phyloP scores from a whole-genome alignment of 192 early-diverging fungal genomes.

The Mortierella antarctica region DNA sequence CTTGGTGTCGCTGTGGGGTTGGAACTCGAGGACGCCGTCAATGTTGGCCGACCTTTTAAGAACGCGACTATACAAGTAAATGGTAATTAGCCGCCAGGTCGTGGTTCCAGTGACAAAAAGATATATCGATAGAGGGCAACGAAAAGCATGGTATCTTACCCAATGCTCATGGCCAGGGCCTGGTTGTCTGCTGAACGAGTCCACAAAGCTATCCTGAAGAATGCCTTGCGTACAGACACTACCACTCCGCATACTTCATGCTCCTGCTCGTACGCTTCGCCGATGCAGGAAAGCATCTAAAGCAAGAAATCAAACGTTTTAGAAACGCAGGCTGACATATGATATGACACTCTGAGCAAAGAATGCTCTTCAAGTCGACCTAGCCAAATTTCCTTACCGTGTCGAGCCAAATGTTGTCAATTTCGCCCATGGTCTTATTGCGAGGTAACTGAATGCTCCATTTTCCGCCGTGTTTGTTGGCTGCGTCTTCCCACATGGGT shows the following conservation, averaged over 20 bases:
- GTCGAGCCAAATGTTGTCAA: constrained; percentile 89
- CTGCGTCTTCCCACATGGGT: constrained; percentile 96
- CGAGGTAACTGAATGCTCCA: constrained; percentile 85
- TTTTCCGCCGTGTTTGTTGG: constrained; percentile 92
- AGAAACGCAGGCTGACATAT: neutral
- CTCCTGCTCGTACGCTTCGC: constrained; percentile 83
- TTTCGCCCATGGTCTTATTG: constrained; percentile 75
- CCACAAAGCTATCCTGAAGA: constrained; percentile 92
- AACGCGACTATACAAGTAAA: constrained; percentile 18
- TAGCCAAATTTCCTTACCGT: constrained; percentile 60
- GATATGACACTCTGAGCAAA: neutral
- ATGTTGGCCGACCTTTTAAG: constrained; percentile 45
- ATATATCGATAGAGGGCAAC: neutral
- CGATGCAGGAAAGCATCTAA: constrained; percentile 88
- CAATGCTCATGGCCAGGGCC: constrained; percentile 61
- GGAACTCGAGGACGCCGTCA: constrained; percentile 41
- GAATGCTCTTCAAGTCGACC: neutral
- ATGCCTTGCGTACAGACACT: constrained; percentile 85
- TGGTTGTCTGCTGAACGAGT: constrained; percentile 69
- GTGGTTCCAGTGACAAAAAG: too few relatives aligned
- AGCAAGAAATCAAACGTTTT: neutral
- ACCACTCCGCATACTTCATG: constrained; percentile 93
- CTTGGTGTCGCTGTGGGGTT: constrained; percentile 41
- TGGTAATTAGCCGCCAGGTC: too few relatives aligned
- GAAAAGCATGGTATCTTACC: constrained; percentile 53